Evolutionary conservation across 2,329 filamentous ascomycete genomes (phyloP).

Genomic region (Pseudogymnoascus sp.): DNA sequence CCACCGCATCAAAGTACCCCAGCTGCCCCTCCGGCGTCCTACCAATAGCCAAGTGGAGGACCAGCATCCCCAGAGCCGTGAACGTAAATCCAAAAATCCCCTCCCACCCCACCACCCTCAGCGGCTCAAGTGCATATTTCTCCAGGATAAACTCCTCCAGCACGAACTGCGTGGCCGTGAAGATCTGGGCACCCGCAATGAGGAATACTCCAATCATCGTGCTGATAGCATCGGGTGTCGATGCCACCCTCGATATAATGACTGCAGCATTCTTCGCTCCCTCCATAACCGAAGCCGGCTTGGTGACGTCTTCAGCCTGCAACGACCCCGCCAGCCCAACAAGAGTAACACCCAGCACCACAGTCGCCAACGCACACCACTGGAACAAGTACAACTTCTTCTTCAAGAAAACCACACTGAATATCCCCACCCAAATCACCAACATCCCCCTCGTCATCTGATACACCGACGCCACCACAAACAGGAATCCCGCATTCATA

Average conservation of each 20-base stretch:
- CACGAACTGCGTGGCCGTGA: conserved; percentile 94
- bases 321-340: conserved; percentile 87
- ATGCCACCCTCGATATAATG: conserved; percentile 36
- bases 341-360: conserved; percentile 79
- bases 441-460: conserved; percentile 97
- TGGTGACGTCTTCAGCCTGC: conserved; percentile 52
- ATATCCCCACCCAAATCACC: conserved; percentile 90
- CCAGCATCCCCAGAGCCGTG: conserved; percentile 70
- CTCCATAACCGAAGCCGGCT: conserved; percentile 32
- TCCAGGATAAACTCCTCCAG: conserved; percentile 90
- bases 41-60: conserved; percentile 73
- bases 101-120: conserved; percentile 94
- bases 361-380: conserved; percentile 81
- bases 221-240: conserved; percentile 52
- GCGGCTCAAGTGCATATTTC: conserved; percentile 64
- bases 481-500: conserved; percentile 92
- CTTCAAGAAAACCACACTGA: conserved; percentile 85
- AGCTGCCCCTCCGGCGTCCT: conserved; percentile 64
- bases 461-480: conserved; percentile 93
- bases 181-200: conserved; percentile 92
- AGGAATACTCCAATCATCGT: conserved; percentile 79
- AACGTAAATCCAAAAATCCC: conserved; percentile 82
- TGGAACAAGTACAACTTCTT: conserved; percentile 79
- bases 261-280: conserved; percentile 38
- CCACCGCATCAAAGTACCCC: conserved; percentile 85